Evolutionary conservation across 2,329 filamentous ascomycete species (phyloP).

Genomic region (Verticillium tricorpus): DNA sequence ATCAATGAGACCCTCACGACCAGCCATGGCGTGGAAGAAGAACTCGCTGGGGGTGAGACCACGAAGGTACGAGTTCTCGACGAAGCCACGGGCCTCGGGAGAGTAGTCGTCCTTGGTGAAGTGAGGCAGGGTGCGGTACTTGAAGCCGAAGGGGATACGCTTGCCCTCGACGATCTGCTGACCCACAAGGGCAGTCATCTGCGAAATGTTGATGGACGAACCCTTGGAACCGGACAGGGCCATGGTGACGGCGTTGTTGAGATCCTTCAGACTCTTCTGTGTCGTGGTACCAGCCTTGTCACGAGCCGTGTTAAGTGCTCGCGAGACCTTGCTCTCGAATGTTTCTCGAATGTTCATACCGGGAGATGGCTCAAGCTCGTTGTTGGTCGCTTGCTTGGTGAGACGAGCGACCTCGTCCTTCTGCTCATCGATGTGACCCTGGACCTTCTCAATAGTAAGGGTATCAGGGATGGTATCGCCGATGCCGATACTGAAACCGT

Average conservation of each 20-base stretch:
- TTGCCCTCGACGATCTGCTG: conserved; percentile 98
- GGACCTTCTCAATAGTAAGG: conserved; percentile 77
- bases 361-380: conserved; percentile 84
- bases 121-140: conserved; percentile 92
- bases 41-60: conserved; percentile 94
- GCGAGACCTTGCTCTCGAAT: conserved; percentile 95
- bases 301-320: conserved; percentile 90
- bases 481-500: conserved; percentile 96
- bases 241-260: conserved; percentile 97
- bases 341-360: conserved; percentile 99
- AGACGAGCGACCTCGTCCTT: conserved; percentile 77
- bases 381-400: conserved; percentile 74
- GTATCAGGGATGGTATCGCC: conserved; percentile 95
- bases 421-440: conserved; percentile 72
- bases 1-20: conserved; percentile 99
- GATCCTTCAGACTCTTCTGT: conserved; percentile 86
- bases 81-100: conserved; percentile 92
- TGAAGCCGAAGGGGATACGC: conserved; percentile 98
- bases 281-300: conserved; percentile 93
- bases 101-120: conserved; percentile 99
- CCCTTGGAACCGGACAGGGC: conserved; percentile 96
- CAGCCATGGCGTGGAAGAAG: conserved; percentile 99
- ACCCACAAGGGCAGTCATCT: conserved; percentile 97
- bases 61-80: conserved; percentile 97
- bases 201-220: conserved; percentile 98